Conservation (phyloP, 805 yeast species). For the Zygotorulaspora danielsina region DNA sequence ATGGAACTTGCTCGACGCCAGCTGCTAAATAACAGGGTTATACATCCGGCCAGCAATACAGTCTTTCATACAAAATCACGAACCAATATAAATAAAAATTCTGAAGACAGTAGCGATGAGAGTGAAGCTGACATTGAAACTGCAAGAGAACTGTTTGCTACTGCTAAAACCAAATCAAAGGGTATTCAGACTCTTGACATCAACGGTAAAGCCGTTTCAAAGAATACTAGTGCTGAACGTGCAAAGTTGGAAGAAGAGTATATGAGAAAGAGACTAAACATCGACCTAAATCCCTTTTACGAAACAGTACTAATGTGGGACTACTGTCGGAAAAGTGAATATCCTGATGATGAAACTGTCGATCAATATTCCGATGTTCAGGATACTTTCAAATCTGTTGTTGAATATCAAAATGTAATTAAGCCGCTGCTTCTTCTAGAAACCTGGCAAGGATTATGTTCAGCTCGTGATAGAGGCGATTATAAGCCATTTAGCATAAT, state of each 20-base stretch:
- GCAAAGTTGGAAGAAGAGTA: constrained; percentile 62
- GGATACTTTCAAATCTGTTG: constrained; percentile 51
- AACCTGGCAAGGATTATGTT: constrained; percentile 87
- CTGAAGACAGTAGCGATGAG: constrained; percentile 39
- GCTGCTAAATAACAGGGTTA: constrained; percentile 29
- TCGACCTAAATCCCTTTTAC: constrained; percentile 74
- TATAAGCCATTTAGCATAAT: constrained; percentile 57
- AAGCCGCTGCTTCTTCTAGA: constrained; percentile 82
- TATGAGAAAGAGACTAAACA: constrained; percentile 75
- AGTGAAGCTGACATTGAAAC: constrained; percentile 39
- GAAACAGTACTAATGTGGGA: constrained; percentile 71
- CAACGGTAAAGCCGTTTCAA: constrained; percentile 38
- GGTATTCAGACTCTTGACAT: constrained; percentile 40
- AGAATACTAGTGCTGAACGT: constrained; percentile 39
- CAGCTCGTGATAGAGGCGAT: constrained; percentile 59
- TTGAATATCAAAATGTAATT: constrained; percentile 64
- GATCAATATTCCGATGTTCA: constrained; percentile 46
- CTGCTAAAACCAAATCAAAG: constrained; percentile 31
- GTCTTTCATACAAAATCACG: constrained; percentile 44
- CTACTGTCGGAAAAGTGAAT: constrained; percentile 51
- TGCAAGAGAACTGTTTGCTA: constrained; percentile 36
- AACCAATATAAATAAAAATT: constrained; percentile 19
- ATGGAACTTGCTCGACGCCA: constrained; percentile 39
- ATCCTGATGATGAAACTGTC: constrained; percentile 50
- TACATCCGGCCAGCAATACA: constrained; percentile 47